Evolutionary conservation across 2,329 filamentous ascomycete genomes (phyloP), one percentile per base, ranked within the genome.

Genomic region (Monosporascus sp.): DNA sequence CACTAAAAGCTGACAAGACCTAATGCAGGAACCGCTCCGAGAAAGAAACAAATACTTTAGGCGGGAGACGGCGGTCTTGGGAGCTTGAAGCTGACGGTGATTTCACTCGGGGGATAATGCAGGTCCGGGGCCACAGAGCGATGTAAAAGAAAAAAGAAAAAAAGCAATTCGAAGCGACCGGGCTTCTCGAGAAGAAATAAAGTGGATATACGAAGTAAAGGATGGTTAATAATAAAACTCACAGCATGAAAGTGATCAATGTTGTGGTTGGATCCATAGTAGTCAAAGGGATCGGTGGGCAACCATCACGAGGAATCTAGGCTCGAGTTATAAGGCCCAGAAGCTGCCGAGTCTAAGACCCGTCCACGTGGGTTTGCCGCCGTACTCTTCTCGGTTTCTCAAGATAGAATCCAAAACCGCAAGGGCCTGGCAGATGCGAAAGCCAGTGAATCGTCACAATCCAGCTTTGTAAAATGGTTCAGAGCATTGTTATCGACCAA

Each of bases 181-280:
- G 43, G 43, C 43, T 28, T 26, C 7, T 14, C 11, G 31, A 35
- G 49, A 56, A 58, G 60, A 55, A 55, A 48, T 48, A 46, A 59
- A 48, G 52, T 53, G 60, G 37, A 52, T 48, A 55, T 60, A 56
- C 57, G 55, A 55, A 53, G 55, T 60, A 52, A 56, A 58, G 60
- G 57, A 51, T 49, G 60, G 58, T 61, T 54, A 54, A 63, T 53
- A 62, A 63, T 53, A 65, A 51, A 53, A 84, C 82, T 81, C 74
- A 86, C 84, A 86, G 70, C 71, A 84, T 78, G 68, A 88, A 88
- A 56, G 85, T 87, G 66, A 87, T 79, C 60, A 88, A 81, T 55
- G 85, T 85, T 22, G 84, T 87, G 43, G 76, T 76, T 51, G 80
- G 80, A 69, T 84, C 80, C 80, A 84, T 82, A 66, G 51, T 61